Conservation (phyloP, 164 flowering plant genomes). For the Sedum album region DNA sequence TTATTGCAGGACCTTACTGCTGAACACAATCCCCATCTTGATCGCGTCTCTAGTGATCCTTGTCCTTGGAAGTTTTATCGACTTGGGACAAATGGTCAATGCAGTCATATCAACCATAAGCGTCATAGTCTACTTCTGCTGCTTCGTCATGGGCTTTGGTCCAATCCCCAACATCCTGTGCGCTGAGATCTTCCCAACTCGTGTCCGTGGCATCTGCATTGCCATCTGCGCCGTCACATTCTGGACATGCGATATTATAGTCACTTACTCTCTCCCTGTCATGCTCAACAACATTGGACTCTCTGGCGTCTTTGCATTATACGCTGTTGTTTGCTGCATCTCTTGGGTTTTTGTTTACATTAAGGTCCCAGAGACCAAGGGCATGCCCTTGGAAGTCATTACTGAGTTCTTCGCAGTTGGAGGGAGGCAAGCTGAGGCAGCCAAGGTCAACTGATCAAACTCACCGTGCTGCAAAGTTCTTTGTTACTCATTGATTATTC, state of each 20-base stretch:
- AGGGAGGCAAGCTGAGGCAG: slow-evolving; percentile 46
- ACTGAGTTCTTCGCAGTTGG: slow-evolving; percentile 91
- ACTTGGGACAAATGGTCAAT: slow-evolving; percentile 34
- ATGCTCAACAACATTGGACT: slow-evolving; percentile 78
- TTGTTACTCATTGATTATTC: neutral
- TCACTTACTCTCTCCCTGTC: slow-evolving; percentile 80
- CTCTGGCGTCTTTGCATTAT: slow-evolving; percentile 74
- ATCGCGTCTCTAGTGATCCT: slow-evolving; percentile 48
- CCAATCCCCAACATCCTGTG: slow-evolving; percentile 93
- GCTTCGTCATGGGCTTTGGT: slow-evolving; percentile 84
- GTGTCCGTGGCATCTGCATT: slow-evolving; percentile 89
- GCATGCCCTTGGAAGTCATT: slow-evolving; percentile 95
- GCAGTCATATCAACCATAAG: slow-evolving; percentile 66
- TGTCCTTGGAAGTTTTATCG: slow-evolving; percentile 41
- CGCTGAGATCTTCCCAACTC: slow-evolving; percentile 90
- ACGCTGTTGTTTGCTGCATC: slow-evolving; percentile 59
- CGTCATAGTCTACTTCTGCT: slow-evolving; percentile 75
- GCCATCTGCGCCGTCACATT: slow-evolving; percentile 78
- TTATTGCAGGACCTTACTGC: slow-evolving; percentile 59
- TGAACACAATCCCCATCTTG: slow-evolving; percentile 66
- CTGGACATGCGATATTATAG: slow-evolving; percentile 83
- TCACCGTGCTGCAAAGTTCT: neutral
- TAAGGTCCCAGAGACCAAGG: slow-evolving; percentile 95
- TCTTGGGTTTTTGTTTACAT: slow-evolving; percentile 75
- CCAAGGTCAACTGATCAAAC: slow-evolving; percentile 19